A percentile compares a stretch with the other conserved stretches of the same genome.
phyloP scores from a whole-genome alignment of 352 stramenopile genomes.

The Thraustochytrium striatum region DNA sequence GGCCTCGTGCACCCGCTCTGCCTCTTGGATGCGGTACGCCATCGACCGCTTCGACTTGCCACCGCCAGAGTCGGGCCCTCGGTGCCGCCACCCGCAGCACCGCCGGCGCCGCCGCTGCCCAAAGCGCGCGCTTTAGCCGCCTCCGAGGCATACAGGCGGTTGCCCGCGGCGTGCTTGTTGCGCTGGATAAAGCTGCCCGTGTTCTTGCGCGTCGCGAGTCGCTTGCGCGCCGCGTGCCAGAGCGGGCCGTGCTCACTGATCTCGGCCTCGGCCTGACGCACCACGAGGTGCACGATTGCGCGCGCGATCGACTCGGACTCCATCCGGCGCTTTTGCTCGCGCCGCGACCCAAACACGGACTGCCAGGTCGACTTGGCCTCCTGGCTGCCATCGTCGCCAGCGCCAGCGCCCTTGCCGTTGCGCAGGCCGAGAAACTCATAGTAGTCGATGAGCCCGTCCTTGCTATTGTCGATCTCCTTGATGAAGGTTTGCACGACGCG shows the following conservation, averaged over 20 bases:
- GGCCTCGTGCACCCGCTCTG: slow-evolving; percentile 5
- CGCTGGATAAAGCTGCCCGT: slow-evolving; percentile 25
- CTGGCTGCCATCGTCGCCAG: neutral
- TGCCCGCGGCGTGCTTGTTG: neutral
- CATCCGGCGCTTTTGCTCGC: neutral
- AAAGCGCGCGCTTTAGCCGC: slow-evolving; percentile 6
- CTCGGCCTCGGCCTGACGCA: neutral
- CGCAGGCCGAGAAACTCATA: slow-evolving; percentile 35
- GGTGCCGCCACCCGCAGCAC: too few species aligned
- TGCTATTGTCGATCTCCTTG: slow-evolving; percentile 2
- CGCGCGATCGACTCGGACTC: neutral
- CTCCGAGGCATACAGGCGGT: neutral
- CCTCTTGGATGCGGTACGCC: neutral
- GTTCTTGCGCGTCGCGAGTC: neutral
- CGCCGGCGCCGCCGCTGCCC: too few species aligned
- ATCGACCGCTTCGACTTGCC: neutral
- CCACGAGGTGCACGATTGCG: neutral
- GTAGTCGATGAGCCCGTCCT: slow-evolving; percentile 25
- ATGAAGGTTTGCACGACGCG: slow-evolving; percentile 2
- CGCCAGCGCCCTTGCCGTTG: neutral
- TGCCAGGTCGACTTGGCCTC: slow-evolving; percentile 14
- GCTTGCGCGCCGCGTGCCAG: neutral
- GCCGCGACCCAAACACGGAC: slow-evolving; percentile 23
- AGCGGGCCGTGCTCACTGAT: neutral
- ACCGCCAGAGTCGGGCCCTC: too few species aligned